Evolutionary conservation across 768 basidiomycete species (phyloP).

Genomic region (Fomitopsis serialis): DNA sequence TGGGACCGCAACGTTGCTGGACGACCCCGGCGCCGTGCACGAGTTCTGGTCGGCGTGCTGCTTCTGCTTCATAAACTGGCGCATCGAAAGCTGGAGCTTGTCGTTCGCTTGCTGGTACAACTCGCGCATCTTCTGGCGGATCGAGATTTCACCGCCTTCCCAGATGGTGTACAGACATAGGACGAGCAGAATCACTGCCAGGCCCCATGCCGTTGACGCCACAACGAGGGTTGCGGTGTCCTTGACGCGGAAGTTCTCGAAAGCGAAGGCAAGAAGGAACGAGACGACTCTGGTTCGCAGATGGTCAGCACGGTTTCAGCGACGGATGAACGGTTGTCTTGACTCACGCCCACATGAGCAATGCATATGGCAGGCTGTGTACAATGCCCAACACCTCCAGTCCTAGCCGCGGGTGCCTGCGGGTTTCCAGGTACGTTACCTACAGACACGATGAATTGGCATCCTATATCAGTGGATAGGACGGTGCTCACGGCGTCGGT

Average conservation of each 20-base stretch:
- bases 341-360: constrained; percentile 57
- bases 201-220: constrained; percentile 25
- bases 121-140: neutral
- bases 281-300: constrained; percentile 30
- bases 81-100: too few relatives aligned
- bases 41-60: too few relatives aligned
- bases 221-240: constrained; percentile 22
- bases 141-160: constrained; percentile 25
- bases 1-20: too few relatives aligned
- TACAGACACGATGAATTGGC: constrained; percentile 5
- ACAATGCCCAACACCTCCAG: constrained; percentile 46
- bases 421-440: constrained; percentile 19
- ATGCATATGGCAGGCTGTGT: constrained; percentile 49
- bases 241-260: constrained; percentile 26
- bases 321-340: too few relatives aligned
- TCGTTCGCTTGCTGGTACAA: too few relatives aligned
- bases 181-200: constrained; percentile 28
- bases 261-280: constrained; percentile 34
- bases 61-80: too few relatives aligned
- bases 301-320: too few relatives aligned
- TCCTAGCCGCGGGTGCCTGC: constrained; percentile 28
- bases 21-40: too few relatives aligned
- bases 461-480: neutral
- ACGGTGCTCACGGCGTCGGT: constrained; percentile 32
- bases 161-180: constrained; percentile 43